Evolutionary conservation across 2,329 filamentous ascomycete species (phyloP).

Genomic region (Pestalotiopsis sp.): DNA sequence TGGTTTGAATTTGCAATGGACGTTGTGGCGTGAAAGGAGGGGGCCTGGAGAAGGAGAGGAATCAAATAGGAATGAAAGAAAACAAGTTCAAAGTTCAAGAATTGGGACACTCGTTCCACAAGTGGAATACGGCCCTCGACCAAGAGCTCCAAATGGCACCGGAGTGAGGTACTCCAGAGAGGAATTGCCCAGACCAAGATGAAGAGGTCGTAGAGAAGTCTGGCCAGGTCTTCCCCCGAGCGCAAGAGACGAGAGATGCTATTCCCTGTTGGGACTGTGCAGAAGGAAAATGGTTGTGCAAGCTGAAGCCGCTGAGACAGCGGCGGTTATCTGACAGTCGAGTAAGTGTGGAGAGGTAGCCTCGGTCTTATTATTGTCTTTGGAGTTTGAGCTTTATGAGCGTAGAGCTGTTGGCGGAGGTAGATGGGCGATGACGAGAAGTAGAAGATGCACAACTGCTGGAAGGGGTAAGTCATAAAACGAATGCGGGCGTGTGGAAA

Average conservation of each 20-base stretch:
- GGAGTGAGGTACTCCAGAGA: constrained; percentile 19
- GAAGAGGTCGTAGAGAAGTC: constrained; percentile 24
- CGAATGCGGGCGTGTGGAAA: constrained; percentile 12
- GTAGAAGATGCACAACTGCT: constrained; percentile 22
- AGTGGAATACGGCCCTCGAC: constrained; percentile 27
- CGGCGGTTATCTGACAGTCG: constrained; percentile 27
- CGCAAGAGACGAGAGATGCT: constrained; percentile 26
- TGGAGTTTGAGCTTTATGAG: constrained; percentile 16
- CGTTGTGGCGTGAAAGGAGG: not conserved
- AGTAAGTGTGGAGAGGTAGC: constrained; percentile 24
- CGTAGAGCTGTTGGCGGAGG: constrained; percentile 14
- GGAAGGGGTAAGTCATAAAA: constrained; percentile 28
- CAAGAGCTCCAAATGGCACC: constrained; percentile 23
- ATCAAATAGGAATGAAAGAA: not conserved
- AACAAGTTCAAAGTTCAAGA: constrained; percentile 23
- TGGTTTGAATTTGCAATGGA: not conserved
- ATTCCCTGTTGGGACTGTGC: constrained; percentile 28
- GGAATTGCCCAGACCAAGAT: constrained; percentile 30
- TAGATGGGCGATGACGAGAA: constrained; percentile 9
- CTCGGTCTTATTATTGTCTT: constrained; percentile 28
- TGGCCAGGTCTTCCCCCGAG: constrained; percentile 22
- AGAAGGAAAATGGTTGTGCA: constrained; percentile 29
- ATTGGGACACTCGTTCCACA: constrained; percentile 27
- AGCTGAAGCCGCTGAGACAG: constrained; percentile 33
- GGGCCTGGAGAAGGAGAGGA: not conserved